Conservation (phyloP, 768 basidiomycete genomes). For the Solioccasus polychromus region DNA sequence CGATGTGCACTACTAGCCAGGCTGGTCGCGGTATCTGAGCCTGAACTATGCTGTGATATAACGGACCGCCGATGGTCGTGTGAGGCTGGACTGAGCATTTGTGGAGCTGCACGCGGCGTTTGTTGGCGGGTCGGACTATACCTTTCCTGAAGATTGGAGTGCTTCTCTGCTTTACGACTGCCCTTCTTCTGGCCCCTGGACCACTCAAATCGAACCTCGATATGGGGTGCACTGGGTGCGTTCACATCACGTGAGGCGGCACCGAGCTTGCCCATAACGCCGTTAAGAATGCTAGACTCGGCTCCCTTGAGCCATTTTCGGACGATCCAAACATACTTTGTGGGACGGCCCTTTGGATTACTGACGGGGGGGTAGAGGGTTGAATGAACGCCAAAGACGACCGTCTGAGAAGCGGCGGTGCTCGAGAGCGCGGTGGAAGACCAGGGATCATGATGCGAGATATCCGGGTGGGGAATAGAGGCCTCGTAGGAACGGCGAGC, state of each 20-base stretch:
- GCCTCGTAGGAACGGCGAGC: constrained; percentile 17
- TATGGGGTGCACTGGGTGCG: constrained; percentile 29
- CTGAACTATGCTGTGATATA: constrained; percentile 39
- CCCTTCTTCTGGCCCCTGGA: constrained; percentile 38
- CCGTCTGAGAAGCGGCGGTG: constrained; percentile 34
- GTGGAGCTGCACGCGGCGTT: constrained; percentile 6
- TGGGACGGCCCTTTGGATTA: constrained; percentile 38
- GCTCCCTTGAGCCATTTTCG: constrained; percentile 69
- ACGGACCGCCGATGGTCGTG: constrained; percentile 38
- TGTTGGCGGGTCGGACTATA: constrained; percentile 15
- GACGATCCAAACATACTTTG: constrained; percentile 73
- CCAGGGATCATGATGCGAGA: constrained; percentile 12
- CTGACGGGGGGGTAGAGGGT: constrained; percentile 49
- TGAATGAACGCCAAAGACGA: constrained; percentile 69
- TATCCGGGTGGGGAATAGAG: constrained; percentile 8
- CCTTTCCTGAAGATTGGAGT: constrained; percentile 3
- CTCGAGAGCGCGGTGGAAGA: constrained; percentile 11
- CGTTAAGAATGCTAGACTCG: constrained; percentile 43
- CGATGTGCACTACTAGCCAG: constrained; percentile 15
- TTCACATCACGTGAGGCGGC: constrained; percentile 25
- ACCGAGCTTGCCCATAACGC: constrained; percentile 40
- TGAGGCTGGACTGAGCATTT: constrained; percentile 8
- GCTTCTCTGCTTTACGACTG: constrained; percentile 22
- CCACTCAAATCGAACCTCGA: constrained; percentile 84
- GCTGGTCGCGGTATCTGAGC: constrained; percentile 32